These are phyloP conservation scores for Fusarium coicis DNA, from an alignment of 2,329 filamentous ascomycete species.

Conservation along the genomic window DNA sequence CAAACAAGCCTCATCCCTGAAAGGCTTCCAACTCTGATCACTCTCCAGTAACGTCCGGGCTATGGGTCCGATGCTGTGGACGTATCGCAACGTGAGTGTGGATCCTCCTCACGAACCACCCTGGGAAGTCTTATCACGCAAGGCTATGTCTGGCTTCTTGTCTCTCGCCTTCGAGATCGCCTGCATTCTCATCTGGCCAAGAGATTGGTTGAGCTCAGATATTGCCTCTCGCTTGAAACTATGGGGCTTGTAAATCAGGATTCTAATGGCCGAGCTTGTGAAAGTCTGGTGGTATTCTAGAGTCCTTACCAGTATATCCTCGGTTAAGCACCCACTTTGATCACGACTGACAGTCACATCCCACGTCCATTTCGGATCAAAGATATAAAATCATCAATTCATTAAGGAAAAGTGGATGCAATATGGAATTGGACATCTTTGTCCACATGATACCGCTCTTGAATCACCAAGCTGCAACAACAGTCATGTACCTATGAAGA, in stretches of 20 bases:
- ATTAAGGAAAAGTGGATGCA: not conserved
- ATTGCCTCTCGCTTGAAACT: not conserved
- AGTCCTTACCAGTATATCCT: slow-evolving; percentile 28
- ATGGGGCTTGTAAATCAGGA: slow-evolving; percentile 3
- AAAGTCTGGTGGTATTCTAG: slow-evolving; percentile 17
- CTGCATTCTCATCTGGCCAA: slow-evolving; percentile 26
- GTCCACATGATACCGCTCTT: slow-evolving; percentile 21
- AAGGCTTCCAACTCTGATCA: slow-evolving; percentile 24
- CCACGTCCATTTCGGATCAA: slow-evolving; percentile 14
- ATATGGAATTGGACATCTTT: slow-evolving; percentile 1
- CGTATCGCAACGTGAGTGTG: slow-evolving; percentile 24
- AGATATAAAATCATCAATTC: slow-evolving; percentile 12
- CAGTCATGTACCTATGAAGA: not conserved
- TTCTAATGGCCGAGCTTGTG: slow-evolving; percentile 29
- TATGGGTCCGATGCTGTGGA: slow-evolving; percentile 12
- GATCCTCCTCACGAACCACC: slow-evolving; percentile 26
- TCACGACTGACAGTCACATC: not conserved
- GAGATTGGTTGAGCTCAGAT: slow-evolving; percentile 20
- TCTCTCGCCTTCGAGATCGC: slow-evolving; percentile 11
- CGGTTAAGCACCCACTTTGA: slow-evolving; percentile 29
- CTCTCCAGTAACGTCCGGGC: slow-evolving; percentile 35
- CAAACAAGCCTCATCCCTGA: slow-evolving; percentile 15
- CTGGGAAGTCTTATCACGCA: slow-evolving; percentile 25
- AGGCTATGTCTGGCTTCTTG: slow-evolving; percentile 3
- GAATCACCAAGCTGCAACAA: not conserved